Evolutionary conservation across 202 grass and related monocot genomes (phyloP).

Genomic region (Panicum hallii): DNA sequence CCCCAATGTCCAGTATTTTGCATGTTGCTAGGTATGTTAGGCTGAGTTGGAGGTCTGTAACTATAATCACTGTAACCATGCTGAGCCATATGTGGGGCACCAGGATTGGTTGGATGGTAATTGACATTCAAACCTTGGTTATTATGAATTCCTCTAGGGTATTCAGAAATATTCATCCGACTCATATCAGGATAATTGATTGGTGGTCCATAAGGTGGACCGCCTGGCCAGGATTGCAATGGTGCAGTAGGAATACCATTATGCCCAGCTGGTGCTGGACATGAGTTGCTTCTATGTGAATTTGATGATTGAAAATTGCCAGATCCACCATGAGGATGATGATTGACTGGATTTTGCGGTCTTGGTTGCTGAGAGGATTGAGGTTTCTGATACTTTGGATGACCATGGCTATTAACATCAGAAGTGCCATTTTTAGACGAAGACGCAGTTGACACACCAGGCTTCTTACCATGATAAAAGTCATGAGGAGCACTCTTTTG

Average conservation of each 20-base stretch:
- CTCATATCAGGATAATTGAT: conserved; percentile 60
- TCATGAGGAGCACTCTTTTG: conserved; percentile 55
- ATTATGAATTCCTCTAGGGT: conserved; percentile 55
- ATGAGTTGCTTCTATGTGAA: conserved; percentile 65
- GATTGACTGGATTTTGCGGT: conserved; percentile 44
- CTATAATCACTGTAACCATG: conserved; percentile 58
- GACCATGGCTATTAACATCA: conserved; percentile 42
- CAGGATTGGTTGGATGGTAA: conserved; percentile 61
- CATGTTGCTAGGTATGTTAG: conserved; percentile 51
- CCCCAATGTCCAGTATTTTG: conserved; percentile 54
- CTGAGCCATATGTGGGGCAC: conserved; percentile 53
- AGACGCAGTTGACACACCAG: conserved; percentile 49
- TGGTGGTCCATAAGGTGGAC: conserved; percentile 45
- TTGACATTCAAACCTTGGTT: conserved; percentile 60
- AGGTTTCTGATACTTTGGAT: conserved; percentile 59
- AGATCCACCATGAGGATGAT: conserved; percentile 53
- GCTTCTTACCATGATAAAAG: conserved; percentile 57
- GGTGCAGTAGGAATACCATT: conserved; percentile 47
- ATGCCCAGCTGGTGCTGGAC: conserved; percentile 57
- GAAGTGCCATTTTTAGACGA: conserved; percentile 52
- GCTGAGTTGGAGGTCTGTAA: conserved; percentile 58
- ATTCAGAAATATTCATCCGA: conserved; percentile 60
- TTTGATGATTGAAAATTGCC: conserved; percentile 57
- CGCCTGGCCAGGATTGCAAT: conserved; percentile 59
- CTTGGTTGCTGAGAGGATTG: conserved; percentile 51